Conservation (phyloP, 352 stramenopile species). For the Globisporangium alternatum region DNA sequence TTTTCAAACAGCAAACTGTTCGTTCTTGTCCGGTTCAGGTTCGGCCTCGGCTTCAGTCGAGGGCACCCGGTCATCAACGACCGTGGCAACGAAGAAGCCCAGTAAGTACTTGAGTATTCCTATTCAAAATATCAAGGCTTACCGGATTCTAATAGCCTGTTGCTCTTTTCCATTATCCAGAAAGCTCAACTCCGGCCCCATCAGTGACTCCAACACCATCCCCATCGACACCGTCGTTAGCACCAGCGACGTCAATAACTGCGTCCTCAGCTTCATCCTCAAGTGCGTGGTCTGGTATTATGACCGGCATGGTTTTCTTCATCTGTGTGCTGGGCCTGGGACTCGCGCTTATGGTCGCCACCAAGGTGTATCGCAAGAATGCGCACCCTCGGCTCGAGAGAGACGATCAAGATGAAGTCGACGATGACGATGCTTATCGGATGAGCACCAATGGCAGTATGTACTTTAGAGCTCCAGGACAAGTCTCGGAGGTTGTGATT, state of each 20-base stretch:
- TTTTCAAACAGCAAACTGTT: not conserved
- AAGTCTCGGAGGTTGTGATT: not conserved
- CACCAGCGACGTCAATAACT: not conserved
- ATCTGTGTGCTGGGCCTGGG: not conserved
- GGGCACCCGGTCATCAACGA: not conserved
- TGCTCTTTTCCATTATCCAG: not conserved
- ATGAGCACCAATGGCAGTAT: not conserved
- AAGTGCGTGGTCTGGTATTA: not conserved
- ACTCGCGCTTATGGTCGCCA: not conserved
- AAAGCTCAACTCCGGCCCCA: not conserved
- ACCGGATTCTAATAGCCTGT: not conserved
- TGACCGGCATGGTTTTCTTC: not conserved
- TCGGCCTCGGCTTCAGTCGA: not conserved
- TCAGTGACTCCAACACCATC: not conserved
- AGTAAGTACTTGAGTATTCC: not conserved
- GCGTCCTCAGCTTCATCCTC: not conserved
- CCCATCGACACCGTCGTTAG: not conserved
- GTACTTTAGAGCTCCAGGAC: not conserved
- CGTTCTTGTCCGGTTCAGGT: not conserved
- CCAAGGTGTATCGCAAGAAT: not conserved
- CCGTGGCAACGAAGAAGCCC: not conserved
- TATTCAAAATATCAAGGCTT: not conserved
- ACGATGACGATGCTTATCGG: not conserved
- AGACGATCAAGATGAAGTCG: not conserved
- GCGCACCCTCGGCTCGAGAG: not conserved